Conservation (phyloP, 257 asterid genomes). For the Scutellaria galericulata region DNA sequence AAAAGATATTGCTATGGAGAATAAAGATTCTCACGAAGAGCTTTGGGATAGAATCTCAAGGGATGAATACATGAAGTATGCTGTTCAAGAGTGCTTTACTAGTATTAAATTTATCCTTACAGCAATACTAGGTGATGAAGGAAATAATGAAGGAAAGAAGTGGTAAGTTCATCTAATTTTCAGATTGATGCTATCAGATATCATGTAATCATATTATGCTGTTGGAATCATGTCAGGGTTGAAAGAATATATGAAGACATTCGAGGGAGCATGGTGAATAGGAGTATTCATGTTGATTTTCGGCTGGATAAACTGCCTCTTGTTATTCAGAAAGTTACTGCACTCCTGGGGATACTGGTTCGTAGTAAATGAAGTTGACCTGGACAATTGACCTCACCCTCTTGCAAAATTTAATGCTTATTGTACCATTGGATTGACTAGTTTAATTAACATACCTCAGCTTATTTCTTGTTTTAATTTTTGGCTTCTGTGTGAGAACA, state of each 20-base stretch:
- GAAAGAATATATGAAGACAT: slow-evolving; percentile 76
- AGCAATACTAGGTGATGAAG: slow-evolving; percentile 77
- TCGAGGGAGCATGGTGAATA: slow-evolving; percentile 51
- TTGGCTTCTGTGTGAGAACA: slow-evolving; percentile 2
- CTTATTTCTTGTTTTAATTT: not conserved
- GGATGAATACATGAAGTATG: slow-evolving; percentile 97
- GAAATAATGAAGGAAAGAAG: slow-evolving; percentile 82
- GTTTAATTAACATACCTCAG: not conserved
- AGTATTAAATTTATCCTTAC: slow-evolving; percentile 68
- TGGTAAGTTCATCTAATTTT: slow-evolving; percentile 56
- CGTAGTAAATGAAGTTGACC: slow-evolving; percentile 33
- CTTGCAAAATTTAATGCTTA: not conserved
- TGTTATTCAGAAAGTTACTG: slow-evolving; percentile 88
- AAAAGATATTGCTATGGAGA: slow-evolving; percentile 87
- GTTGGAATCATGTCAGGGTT: slow-evolving; percentile 66
- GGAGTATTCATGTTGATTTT: slow-evolving; percentile 61
- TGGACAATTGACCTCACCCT: not conserved
- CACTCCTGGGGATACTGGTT: slow-evolving; percentile 93
- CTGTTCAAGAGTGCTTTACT: slow-evolving; percentile 85
- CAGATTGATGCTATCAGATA: slow-evolving; percentile 29
- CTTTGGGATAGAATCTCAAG: slow-evolving; percentile 91
- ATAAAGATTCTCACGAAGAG: slow-evolving; percentile 79
- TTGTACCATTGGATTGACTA: not conserved
- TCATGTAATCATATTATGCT: slow-evolving; percentile 35
- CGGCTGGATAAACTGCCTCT: slow-evolving; percentile 73